Conservation (phyloP, 768 basidiomycete species). For the Pisolithus sp. region DNA sequence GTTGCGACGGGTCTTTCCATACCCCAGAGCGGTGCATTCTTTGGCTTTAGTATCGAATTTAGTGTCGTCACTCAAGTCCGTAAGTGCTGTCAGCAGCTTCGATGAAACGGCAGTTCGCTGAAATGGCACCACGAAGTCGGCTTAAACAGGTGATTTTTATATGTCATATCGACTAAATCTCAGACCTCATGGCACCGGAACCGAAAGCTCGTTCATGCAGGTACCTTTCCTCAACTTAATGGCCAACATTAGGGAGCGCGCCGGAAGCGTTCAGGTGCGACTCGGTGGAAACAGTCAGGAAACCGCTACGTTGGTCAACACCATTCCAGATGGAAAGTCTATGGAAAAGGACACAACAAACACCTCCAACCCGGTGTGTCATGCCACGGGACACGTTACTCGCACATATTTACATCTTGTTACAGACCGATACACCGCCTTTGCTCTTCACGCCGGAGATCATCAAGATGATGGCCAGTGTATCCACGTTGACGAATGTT, state of each 20-base stretch:
- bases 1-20: constrained; percentile 34
- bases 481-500: constrained; percentile 52
- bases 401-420: background rate
- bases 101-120: background rate
- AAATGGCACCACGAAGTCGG: constrained; percentile 7
- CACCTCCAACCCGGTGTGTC: constrained; percentile 36
- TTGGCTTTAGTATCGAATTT: constrained; percentile 73
- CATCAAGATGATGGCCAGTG: constrained; percentile 57
- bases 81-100: constrained; percentile 30
- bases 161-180: background rate
- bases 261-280: constrained; percentile 57
- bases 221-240: constrained; percentile 77
- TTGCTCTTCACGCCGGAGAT: constrained; percentile 60
- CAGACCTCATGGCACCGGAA: background rate
- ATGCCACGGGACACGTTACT: background rate
- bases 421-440: constrained; percentile 60
- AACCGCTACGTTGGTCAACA: constrained; percentile 43
- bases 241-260: constrained; percentile 59
- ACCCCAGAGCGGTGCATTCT: constrained; percentile 48
- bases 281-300: constrained; percentile 83
- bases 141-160: constrained; percentile 11
- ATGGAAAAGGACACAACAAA: constrained; percentile 42
- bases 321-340: constrained; percentile 40
- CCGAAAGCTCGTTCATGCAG: constrained; percentile 43
- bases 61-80: constrained; percentile 62